A percentile compares a stretch with the other conserved stretches of the same genome.
phyloP scores from a whole-genome alignment of 2,329 filamentous ascomycete species.

The Trichoderma pleuroti region DNA sequence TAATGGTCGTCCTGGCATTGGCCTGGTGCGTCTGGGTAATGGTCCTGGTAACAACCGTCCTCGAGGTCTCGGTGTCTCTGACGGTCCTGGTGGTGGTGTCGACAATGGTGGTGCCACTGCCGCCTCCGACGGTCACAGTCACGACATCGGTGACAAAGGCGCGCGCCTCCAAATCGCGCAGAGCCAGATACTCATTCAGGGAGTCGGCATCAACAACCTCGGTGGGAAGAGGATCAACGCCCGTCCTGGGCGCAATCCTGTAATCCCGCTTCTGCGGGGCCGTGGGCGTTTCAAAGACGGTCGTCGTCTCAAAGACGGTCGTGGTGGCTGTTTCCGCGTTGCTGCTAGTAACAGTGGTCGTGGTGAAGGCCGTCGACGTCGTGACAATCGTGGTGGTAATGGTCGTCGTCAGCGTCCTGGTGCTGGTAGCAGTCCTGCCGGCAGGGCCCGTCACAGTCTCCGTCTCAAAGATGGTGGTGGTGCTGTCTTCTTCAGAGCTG shows the following conservation, averaged over 20 bases:
- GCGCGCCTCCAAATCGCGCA: constrained; percentile 32
- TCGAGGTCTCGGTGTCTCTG: constrained; percentile 31
- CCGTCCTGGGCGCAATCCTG: constrained; percentile 9
- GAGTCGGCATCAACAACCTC: constrained; percentile 17
- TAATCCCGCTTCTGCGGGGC: not conserved
- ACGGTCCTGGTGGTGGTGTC: constrained; percentile 32
- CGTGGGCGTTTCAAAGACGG: constrained; percentile 24
- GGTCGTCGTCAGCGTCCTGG: constrained; percentile 27
- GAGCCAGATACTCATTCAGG: not conserved
- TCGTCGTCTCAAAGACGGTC: constrained; percentile 35
- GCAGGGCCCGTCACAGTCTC: constrained; percentile 29
- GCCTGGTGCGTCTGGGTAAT: constrained; percentile 34
- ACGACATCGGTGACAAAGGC: constrained; percentile 32
- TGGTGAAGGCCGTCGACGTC: constrained; percentile 34
- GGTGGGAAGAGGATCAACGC: constrained; percentile 22
- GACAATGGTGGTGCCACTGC: constrained; percentile 26
- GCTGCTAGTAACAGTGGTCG: constrained; percentile 36
- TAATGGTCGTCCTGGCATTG: constrained; percentile 38
- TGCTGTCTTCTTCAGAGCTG: constrained; percentile 15
- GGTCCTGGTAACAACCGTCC: constrained; percentile 28
- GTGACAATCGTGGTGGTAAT: constrained; percentile 28
- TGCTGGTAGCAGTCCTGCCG: constrained; percentile 29
- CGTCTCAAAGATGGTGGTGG: constrained; percentile 31
- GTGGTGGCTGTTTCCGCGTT: constrained; percentile 36
- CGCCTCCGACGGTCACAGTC: constrained; percentile 34